Conservation (phyloP, 495 filamentous ascomycete species). For the Parathielavia hyrcaniae region DNA sequence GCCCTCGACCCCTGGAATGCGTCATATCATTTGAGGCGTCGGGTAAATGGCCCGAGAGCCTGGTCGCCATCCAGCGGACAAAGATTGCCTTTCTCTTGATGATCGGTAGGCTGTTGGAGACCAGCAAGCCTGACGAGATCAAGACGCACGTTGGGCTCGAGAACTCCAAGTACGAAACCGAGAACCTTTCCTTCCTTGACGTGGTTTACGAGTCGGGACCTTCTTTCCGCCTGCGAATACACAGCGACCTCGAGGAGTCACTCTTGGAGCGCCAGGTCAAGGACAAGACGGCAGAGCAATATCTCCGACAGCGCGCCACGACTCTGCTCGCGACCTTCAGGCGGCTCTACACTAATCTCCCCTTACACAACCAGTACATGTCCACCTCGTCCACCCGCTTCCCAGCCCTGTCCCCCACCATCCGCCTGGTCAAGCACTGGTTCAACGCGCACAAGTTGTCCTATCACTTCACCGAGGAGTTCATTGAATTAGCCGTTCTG, state of each 20-base stretch:
- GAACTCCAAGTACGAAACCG: slow-evolving; percentile 55
- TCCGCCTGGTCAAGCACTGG: slow-evolving; percentile 88
- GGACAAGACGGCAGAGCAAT: slow-evolving; percentile 57
- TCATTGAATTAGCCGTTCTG: slow-evolving; percentile 73
- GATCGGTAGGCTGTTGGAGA: slow-evolving; percentile 63
- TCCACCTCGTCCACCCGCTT: slow-evolving; percentile 72
- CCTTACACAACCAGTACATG: slow-evolving; percentile 74
- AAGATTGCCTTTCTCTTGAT: slow-evolving; percentile 88
- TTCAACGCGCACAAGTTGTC: slow-evolving; percentile 75
- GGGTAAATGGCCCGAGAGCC: slow-evolving; percentile 84
- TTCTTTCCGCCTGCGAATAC: slow-evolving; percentile 61
- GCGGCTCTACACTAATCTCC: slow-evolving; percentile 60
- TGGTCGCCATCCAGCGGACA: slow-evolving; percentile 83
- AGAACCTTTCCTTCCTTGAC: slow-evolving; percentile 81
- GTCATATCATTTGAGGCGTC: slow-evolving; percentile 91
- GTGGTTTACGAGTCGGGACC: slow-evolving; percentile 64
- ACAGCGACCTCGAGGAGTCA: slow-evolving; percentile 76
- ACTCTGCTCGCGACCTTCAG: slow-evolving; percentile 64
- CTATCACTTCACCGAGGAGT: slow-evolving; percentile 65
- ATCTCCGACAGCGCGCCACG: slow-evolving; percentile 58
- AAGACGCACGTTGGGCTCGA: slow-evolving; percentile 71
- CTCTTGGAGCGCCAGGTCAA: slow-evolving; percentile 74
- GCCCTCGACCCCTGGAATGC: slow-evolving; percentile 49
- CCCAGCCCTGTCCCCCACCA: slow-evolving; percentile 72
- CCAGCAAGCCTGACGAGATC: slow-evolving; percentile 42